Evolutionary conservation across 1,284 basidiomycete genomes (phyloP), one percentile per base, ranked within the genome.

Genomic region (Malassezia restricta): DNA sequence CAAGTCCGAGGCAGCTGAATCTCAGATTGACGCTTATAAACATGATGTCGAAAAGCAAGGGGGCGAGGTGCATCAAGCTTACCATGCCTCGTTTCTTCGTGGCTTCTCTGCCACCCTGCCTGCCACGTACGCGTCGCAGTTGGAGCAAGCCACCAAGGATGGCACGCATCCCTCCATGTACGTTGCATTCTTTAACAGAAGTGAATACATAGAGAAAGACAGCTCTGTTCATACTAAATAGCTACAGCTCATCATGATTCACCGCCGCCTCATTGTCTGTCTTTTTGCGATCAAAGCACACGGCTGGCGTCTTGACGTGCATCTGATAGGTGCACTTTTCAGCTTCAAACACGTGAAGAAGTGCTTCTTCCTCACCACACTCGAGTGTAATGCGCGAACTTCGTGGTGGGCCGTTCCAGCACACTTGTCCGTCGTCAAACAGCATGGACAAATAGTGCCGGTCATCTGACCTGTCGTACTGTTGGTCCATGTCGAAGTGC

Each of bases 271-370:
- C 45, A 30, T 44, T 31, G 6, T 32, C 37, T 6, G 11, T 27
- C 11, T 37, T 33, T 17, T 45, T 31, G 28, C 43, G 39, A 1
- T 66, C 59, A 42, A 62, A 78, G 74, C 92, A 98, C 32, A 96
- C 77, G 0, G 91, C 91, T 6, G 92, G 94, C 0, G 83, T 83
- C 28, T 85, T 87, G 9, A 82, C 87, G 45, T 83, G 86, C 71
- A 94, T 82, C 66, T 83, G 81, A 71, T 98, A 98, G 75, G 92
- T 88, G 77, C 92, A 98, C 77, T 98, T 98, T 75, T 99, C 91
- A 6, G 67, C 64, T 76, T 99, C 92, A 43, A 81, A 79, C 4
- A 98, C 82, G 1, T 83, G 81, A 11, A 83, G 74, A n/a, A 99
- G 74, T 6, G 78, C 80, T 65, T 96, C 96, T 65, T 88, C 84